Percentiles rank a stretch among this genome's conserved stretches.
Conservation (phyloP, 2,329 filamentous ascomycete genomes). For the Ascochyta koolunga region DNA sequence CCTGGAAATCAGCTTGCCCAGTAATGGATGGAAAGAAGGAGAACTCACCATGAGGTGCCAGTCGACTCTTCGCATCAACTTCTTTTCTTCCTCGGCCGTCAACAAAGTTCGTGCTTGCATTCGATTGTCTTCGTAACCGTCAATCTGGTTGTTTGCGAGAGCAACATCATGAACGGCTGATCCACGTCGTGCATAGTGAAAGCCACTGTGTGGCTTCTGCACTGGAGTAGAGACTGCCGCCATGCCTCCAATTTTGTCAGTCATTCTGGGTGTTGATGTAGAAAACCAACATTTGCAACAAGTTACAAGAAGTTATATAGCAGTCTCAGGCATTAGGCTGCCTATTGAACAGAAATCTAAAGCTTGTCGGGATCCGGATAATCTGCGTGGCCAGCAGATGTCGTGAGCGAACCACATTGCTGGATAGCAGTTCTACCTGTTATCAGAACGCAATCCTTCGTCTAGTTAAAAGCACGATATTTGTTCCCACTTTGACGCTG, state of each 20-base stretch:
- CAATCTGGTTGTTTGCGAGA: not conserved
- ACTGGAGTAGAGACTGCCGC: constrained; percentile 2
- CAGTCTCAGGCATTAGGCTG: too few relatives aligned
- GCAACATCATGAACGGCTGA: constrained; percentile 7
- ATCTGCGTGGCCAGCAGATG: not conserved
- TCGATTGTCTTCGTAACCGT: constrained; percentile 20
- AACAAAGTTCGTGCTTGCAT: constrained; percentile 22
- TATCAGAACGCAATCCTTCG: not conserved
- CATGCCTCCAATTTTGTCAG: constrained; percentile 5
- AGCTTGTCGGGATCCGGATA: not conserved
- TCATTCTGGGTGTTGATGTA: not conserved
- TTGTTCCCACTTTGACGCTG: constrained; percentile 17
- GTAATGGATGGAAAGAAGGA: not conserved
- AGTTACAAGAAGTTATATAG: too few relatives aligned
- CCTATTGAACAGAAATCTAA: too few relatives aligned
- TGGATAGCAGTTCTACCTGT: not conserved
- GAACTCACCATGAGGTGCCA: constrained; percentile 17
- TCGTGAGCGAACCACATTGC: not conserved
- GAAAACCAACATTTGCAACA: too few relatives aligned
- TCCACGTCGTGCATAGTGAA: constrained; percentile 22
- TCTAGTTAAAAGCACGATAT: constrained; percentile 19
- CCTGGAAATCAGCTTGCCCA: not conserved
- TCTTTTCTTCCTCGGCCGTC: constrained; percentile 52
- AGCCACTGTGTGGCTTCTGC: not conserved
- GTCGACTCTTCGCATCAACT: constrained; percentile 38